Evolutionary conservation across 495 filamentous ascomycete species (phyloP).

Genomic region (Acidomyces sp.): DNA sequence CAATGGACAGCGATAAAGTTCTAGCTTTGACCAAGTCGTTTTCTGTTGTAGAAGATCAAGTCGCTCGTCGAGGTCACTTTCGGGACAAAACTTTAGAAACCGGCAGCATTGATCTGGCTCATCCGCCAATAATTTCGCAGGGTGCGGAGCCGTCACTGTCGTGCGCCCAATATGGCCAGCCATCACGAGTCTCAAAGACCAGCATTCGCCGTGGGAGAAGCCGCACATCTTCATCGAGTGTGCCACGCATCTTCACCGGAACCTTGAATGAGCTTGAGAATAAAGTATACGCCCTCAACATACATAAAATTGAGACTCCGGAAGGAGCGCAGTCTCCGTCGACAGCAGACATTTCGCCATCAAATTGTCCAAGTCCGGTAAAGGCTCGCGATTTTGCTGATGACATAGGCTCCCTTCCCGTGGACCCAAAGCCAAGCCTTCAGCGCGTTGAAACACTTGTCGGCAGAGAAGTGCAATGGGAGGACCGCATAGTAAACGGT

Average conservation of each 20-base stretch:
- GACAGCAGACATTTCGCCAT: no score
- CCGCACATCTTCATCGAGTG: no score
- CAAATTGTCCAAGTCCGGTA: no score
- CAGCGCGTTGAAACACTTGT: slow-evolving; percentile 9
- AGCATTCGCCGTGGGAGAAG: no score
- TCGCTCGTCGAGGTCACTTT: slow-evolving; percentile 5
- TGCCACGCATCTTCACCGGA: slow-evolving; percentile 17
- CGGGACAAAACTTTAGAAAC: slow-evolving; percentile 7
- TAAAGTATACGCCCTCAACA: background rate
- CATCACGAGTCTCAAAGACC: no score
- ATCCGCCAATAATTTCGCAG: no score
- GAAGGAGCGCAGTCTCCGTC: no score
- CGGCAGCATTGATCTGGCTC: background rate
- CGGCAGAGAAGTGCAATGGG: slow-evolving; percentile 5
- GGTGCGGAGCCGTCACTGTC: no score
- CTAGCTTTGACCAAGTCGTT: slow-evolving; percentile 14
- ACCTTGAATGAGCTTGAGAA: slow-evolving; percentile 10
- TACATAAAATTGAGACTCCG: slow-evolving; percentile 12
- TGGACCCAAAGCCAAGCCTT: slow-evolving; percentile 1
- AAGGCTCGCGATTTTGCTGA: slow-evolving; percentile 12
- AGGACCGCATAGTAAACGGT: slow-evolving; percentile 6
- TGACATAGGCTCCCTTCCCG: background rate
- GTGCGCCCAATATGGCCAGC: no score
- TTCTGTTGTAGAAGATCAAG: slow-evolving; percentile 9
- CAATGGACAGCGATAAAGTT: no score